Percentiles rank a stretch among this genome's conserved stretches.
Conservation (phyloP, 495 filamentous ascomycete genomes). For the Amphirosellinia nigrospora region DNA sequence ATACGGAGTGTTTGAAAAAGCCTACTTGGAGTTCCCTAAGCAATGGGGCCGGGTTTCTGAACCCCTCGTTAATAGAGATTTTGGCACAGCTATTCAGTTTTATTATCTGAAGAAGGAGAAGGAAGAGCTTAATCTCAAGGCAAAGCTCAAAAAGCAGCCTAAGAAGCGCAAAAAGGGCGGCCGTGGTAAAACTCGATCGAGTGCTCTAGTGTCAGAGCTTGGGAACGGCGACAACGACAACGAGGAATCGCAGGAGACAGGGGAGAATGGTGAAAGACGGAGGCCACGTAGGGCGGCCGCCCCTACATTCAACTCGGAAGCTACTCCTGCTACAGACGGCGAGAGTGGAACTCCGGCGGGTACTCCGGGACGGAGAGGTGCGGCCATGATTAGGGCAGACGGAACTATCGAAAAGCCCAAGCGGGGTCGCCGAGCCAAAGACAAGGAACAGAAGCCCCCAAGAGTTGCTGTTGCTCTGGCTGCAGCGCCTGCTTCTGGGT, state of each 20-base stretch:
- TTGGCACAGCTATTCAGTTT: constrained; percentile 88
- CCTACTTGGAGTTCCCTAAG: constrained; percentile 83
- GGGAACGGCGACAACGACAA: constrained; percentile 63
- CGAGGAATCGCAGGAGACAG: constrained; percentile 58
- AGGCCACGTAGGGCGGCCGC: constrained; percentile 62
- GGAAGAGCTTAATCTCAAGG: constrained; percentile 83
- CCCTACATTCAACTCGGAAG: constrained; percentile 56
- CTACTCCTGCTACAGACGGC: constrained; percentile 53
- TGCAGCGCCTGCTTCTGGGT: constrained; percentile 39
- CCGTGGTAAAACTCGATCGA: constrained; percentile 70
- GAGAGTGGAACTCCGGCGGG: constrained; percentile 60
- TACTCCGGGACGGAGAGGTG: constrained; percentile 59
- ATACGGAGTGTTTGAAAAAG: constrained; percentile 74
- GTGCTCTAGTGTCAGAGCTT: constrained; percentile 76
- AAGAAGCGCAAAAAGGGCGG: constrained; percentile 64
- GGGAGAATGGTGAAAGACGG: constrained; percentile 58
- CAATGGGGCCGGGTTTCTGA: constrained; percentile 90
- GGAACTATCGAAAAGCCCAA: constrained; percentile 61
- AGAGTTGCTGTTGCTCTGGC: constrained; percentile 52
- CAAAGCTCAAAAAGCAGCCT: constrained; percentile 75
- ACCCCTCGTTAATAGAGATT: constrained; percentile 71
- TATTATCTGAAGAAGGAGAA: constrained; percentile 97
- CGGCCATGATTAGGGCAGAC: constrained; percentile 55
- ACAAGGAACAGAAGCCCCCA: constrained; percentile 49
- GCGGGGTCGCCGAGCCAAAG: constrained; percentile 53